Base-by-base conservation (phyloP, 2,329 filamentous ascomycete genomes). In the Akanthomyces dipterigenus region DNA sequence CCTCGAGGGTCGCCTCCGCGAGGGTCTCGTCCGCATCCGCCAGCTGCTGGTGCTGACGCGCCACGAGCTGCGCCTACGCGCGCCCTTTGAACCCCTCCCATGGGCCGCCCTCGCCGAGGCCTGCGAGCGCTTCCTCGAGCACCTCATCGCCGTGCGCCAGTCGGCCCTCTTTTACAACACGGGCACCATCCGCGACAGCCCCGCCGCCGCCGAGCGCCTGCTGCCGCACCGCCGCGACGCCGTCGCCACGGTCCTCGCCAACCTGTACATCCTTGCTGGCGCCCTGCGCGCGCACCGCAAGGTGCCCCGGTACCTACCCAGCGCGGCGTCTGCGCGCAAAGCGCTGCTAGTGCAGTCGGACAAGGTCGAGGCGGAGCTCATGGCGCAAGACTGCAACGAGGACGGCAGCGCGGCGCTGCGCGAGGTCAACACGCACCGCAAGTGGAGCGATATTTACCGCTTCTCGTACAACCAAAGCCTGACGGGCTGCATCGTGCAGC, bases 121-220 rank as follows among this genome's bases (percentile, higher is more conserved):
- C 7, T 83, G 80, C 60, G 83, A 86, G 68, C 76, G 76, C 4
- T 85, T 86, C 73, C 84, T 85, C 64, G 83, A 85, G 64, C 80
- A 84, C 63, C 76, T 85, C 61, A 79, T 85, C 28, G 76, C 81
- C 20, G 78, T 86, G 5, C 80, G 83, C 7, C 82, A 86, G 66
- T 81, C 82, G 2, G 81, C 80, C 1, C 70, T 85, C 18, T 83
- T 83, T 66, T 85, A 85, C 67, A 80, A 83, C 61, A 80, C 82
- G 1, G 77, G 77, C 38, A 80, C 79, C 64, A 75, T 82, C 58
- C 74, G 79, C 54, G 80, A 80, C 62, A 77, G 80, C 63, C 74
- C 79, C 11, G 72, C 77, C n/a, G 79, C 78, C 12, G 77, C 77
- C 1, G 76, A 78, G 61, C 75, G 76, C 22, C 73, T 86, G 3